phyloP scores from a whole-genome alignment of 495 filamentous ascomycete genomes.

The Elasticomyces elasticus region DNA sequence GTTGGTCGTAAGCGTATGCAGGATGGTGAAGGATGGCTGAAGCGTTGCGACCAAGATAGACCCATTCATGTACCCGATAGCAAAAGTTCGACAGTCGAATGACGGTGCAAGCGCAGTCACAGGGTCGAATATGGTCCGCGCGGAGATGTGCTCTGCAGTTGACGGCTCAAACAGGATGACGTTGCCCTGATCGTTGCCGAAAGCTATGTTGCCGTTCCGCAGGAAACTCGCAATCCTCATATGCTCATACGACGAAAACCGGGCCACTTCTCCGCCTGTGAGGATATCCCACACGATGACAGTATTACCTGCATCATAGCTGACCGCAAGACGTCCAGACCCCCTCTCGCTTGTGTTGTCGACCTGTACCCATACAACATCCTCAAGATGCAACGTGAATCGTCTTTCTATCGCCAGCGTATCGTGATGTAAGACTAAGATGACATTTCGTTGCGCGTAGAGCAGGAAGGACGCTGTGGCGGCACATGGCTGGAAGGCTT shows the following conservation, averaged over 20 bases:
- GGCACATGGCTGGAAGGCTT: constrained; percentile 70
- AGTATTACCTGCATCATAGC: constrained; percentile 82
- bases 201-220: constrained; percentile 93
- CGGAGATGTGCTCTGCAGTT: constrained; percentile 85
- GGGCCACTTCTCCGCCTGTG: constrained; percentile 79
- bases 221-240: constrained; percentile 86
- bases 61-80: constrained; percentile 96
- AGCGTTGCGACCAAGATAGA: constrained; percentile 84
- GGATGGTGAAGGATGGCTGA: constrained; percentile 84
- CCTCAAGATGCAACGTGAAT: constrained; percentile 75
- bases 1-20: constrained; percentile 80
- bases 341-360: constrained; percentile 89
- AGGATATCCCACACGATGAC: constrained; percentile 96
- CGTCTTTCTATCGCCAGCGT: constrained; percentile 79
- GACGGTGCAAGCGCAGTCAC: constrained; percentile 84
- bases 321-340: constrained; percentile 76
- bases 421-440: constrained; percentile 82
- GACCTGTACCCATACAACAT: constrained; percentile 71
- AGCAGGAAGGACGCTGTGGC: constrained; percentile 81
- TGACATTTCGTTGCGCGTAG: constrained; percentile 66
- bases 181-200: constrained; percentile 85
- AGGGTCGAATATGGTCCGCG: constrained; percentile 86
- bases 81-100: constrained; percentile 91
- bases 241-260: constrained; percentile 82
- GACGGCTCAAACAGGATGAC: constrained; percentile 90